phyloP scores from a whole-genome alignment of 495 filamentous ascomycete genomes.

The Darksidea phi region DNA sequence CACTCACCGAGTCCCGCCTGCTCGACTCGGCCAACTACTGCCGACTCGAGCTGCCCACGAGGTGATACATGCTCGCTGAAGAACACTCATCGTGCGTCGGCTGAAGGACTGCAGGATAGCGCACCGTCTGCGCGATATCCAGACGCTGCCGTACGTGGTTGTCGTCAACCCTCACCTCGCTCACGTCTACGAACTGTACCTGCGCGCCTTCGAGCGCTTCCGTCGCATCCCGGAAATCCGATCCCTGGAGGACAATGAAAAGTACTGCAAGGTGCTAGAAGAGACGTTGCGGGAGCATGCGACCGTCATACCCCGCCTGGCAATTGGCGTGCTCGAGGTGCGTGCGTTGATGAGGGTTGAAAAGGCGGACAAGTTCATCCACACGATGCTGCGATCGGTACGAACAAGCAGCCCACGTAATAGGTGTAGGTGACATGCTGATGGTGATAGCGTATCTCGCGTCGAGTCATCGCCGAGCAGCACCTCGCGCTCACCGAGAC shows the following conservation, averaged over 20 bases:
- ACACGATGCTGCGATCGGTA: constrained; percentile 85
- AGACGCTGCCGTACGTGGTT: constrained; percentile 92
- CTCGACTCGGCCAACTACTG: constrained; percentile 97
- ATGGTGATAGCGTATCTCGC: constrained; percentile 72
- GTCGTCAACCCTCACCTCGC: constrained; percentile 93
- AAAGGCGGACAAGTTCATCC: constrained; percentile 92
- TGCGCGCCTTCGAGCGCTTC: constrained; percentile 87
- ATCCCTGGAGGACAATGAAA: constrained; percentile 85
- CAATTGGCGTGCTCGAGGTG: constrained; percentile 90
- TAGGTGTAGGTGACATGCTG: constrained; percentile 1
- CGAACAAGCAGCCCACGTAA: constrained; percentile 32
- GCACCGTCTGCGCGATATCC: constrained; percentile 95
- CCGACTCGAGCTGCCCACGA: constrained; percentile 88
- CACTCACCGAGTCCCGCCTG: constrained; percentile 83
- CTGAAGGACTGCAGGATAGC: constrained; percentile 59
- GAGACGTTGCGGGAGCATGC: constrained; percentile 82
- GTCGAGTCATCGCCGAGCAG: constrained; percentile 95
- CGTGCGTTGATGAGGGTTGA: constrained; percentile 72
- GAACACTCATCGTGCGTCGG: background rate
- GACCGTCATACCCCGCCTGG: constrained; percentile 87
- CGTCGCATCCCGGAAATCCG: constrained; percentile 80
- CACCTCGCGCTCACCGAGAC: constrained; percentile 96
- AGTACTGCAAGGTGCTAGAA: constrained; percentile 77
- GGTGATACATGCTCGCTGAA: constrained; percentile 47
- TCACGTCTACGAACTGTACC: constrained; percentile 95